Evolutionary conservation across 805 yeast genomes (phyloP), one percentile per base, ranked within the genome.

Genomic region (Wickerhamiella siamensis): DNA sequence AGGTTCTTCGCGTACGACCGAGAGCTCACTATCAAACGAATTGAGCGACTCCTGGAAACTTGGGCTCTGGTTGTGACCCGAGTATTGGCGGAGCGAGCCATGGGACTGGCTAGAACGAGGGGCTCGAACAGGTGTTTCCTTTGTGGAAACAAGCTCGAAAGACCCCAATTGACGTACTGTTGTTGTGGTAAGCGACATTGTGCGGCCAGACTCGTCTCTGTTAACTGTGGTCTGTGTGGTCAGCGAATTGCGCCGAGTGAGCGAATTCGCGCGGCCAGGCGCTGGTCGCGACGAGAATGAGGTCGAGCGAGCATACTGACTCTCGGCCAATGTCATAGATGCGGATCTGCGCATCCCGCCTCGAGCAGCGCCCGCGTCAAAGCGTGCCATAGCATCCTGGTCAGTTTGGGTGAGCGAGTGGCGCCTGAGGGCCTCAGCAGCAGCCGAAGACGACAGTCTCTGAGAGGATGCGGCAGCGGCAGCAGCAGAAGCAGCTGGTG

Each of bases 401-500:
- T 49, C 55, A 9, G 40, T 32, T 26, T 47, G 48, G 45, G 53
- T 56, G 19, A 55, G 46, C 26, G 59, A 55, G 42, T 60, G 64
- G 17, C 62, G 46, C 18, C 58, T 48, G 15, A 60, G 41, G 17
- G 65, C 63, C 36, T 62, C 55, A 3, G 64, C 63, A 0, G 65
- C 64, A 2, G 63, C 63, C 3, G 56, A 54, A 21, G 56, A 49
- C 31, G 57, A 51, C 36, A 55, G 40, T 22, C 37, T 33, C 21
- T 49, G 40, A 22, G 54, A 50, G 24, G 45, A 43, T 33, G 43
- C 38, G 8, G 52, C 43, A 10, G 47, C 33, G 19, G 53, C 60
- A 3, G 81, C 81, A 20, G 82, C 82, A 38, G 70, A 70, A 3
- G 73, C 61, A 44, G 54, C 51, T n/a, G 52, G 47, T 26, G 50